Percentiles rank a stretch among this genome's conserved stretches.
Conservation (phyloP, 148 eudicot genomes). For the Polygonum aviculare region DNA sequence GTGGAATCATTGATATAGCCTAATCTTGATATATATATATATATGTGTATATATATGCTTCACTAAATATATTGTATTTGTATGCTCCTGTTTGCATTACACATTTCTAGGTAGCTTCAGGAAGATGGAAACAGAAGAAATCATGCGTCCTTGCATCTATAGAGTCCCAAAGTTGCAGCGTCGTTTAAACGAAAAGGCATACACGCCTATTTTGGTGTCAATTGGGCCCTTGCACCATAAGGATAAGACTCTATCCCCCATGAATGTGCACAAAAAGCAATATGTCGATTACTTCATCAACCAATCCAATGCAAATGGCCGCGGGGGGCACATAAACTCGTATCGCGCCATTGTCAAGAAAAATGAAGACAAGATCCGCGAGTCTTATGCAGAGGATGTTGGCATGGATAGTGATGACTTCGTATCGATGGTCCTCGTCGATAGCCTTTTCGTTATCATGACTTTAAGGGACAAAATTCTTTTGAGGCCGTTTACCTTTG, state of each 20-base stretch:
- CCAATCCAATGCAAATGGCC: not conserved
- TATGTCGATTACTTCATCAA: not conserved
- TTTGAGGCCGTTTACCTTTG: not conserved
- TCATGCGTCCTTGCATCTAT: not conserved
- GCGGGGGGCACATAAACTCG: not conserved
- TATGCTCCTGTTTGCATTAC: too few relatives aligned
- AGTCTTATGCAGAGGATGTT: not conserved
- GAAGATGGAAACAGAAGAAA: too few relatives aligned
- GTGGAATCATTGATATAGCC: too few relatives aligned
- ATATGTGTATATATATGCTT: too few relatives aligned
- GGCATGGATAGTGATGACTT: not conserved
- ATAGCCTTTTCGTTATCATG: slow-evolving; percentile 25
- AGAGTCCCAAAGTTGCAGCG: not conserved
- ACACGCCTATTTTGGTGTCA: not conserved
- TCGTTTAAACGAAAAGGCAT: not conserved
- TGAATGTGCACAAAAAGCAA: not conserved
- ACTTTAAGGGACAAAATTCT: slow-evolving; percentile 1
- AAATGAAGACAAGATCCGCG: not conserved
- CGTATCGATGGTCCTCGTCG: not conserved
- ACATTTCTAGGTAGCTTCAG: too few relatives aligned
- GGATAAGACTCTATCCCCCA: not conserved
- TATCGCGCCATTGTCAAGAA: not conserved
- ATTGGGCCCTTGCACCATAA: not conserved
- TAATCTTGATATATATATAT: too few relatives aligned
- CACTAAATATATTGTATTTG: too few relatives aligned